A percentile compares a stretch with the other conserved stretches of the same genome.
Evolutionary conservation across 163 green algal genomes (phyloP).

Genomic region (Coccomyxa subellipsoidea): DNA sequence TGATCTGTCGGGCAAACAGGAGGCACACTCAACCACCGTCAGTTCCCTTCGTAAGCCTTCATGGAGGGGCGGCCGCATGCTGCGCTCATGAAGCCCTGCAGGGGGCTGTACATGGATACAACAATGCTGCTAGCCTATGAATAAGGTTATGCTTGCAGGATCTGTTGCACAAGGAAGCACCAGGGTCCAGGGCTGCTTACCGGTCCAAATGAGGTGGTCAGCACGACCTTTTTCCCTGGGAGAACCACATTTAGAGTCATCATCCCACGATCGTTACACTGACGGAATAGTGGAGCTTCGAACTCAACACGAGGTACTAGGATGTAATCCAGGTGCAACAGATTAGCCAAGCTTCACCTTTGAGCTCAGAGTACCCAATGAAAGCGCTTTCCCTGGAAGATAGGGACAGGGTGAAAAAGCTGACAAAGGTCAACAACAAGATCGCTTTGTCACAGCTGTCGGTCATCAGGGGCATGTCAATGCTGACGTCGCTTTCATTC

Average conservation of each 20-base stretch:
- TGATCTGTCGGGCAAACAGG: slow-evolving; percentile 29
- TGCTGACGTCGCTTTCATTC: background rate
- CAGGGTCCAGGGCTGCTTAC: too few species aligned
- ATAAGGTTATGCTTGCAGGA: too few species aligned
- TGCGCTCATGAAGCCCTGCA: too few species aligned
- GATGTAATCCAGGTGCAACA: background rate
- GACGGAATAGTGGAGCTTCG: too few species aligned
- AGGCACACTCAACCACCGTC: too few species aligned
- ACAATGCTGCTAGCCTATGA: too few species aligned
- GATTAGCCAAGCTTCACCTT: background rate
- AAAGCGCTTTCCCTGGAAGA: slow-evolving; percentile 13
- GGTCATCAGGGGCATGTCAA: background rate
- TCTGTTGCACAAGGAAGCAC: too few species aligned
- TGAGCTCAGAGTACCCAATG: slow-evolving; percentile 20
- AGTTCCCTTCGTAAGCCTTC: too few species aligned
- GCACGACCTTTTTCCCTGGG: background rate
- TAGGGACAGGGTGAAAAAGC: background rate
- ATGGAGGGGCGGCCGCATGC: too few species aligned
- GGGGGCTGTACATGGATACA: too few species aligned
- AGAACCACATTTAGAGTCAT: too few species aligned
- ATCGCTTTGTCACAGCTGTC: background rate
- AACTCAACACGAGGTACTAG: background rate
- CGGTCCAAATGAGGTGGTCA: background rate
- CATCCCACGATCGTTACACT: too few species aligned
- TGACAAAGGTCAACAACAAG: background rate